Evolutionary conservation across 73 alveolate genomes (phyloP).

Genomic region (Paramecium sonneborni): DNA sequence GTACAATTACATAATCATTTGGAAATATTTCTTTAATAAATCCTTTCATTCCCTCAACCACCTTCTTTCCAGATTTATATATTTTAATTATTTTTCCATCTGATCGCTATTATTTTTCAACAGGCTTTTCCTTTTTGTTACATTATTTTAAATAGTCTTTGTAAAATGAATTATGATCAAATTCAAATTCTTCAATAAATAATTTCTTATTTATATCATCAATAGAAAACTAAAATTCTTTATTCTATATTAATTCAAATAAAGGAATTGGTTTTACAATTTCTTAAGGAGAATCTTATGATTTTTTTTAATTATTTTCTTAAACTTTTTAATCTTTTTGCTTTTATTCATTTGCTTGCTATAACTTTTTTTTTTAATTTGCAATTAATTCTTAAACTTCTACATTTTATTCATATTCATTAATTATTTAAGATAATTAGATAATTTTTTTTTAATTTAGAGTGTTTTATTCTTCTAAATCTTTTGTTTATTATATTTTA

Average conservation of each 20-base stretch:
- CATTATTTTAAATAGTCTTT: neutral
- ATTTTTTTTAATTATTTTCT: neutral
- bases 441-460: neutral
- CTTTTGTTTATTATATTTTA: neutral
- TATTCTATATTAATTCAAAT: neutral
- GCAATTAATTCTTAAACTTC: neutral
- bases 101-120: neutral
- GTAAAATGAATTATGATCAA: neutral
- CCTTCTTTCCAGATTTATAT: constrained; percentile 18
- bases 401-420: neutral
- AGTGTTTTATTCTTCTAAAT: neutral
- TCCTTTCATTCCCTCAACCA: constrained; percentile 12
- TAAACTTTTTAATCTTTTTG: neutral
- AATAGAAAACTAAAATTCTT: neutral
- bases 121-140: neutral
- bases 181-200: neutral
- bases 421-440: neutral
- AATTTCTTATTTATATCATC: neutral
- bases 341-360: neutral
- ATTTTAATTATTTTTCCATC: neutral
- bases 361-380: neutral
- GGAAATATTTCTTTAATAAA: neutral
- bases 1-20: neutral
- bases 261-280: neutral
- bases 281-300: neutral